Base-by-base conservation (phyloP, 2,329 filamentous ascomycete species). In the Leptodontidium sp. region DNA sequence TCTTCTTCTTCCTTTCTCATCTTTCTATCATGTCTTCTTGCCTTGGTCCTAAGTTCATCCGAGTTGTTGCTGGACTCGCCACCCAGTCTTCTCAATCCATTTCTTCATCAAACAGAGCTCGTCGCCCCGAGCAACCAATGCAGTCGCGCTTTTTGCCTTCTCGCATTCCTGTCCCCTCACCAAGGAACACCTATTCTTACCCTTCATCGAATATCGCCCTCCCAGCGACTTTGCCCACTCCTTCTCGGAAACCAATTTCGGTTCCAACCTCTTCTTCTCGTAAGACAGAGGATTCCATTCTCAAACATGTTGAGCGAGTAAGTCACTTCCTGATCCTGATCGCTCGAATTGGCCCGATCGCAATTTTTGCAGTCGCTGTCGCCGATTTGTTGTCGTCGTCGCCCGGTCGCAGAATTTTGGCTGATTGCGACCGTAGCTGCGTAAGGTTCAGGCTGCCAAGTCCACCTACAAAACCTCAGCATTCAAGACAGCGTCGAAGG, bases 231-330 rank as follows among this genome's bases (percentile, higher is more conserved):
- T 32, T 1, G 29, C 21, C 66, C 58, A 61, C 50, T 64, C 43
- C 21, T 62, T 43, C 45, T 21, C 59, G 38, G 15, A 52, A 53
- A 50, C 24, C 40, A 9, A 45, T 66, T 52, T 17, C 49, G 47
- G 40, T 43, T 29, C 45, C 45, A 52, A 15, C 53, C 47, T 65
- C 66, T 65, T 21, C 64, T 63, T 63, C 66, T 53, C 64, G 59
- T 53, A 68, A 68, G 66, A 68, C 62, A 35, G 67, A 61, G 58
- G 43, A n/a, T 24, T 57, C 47, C 4, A 68, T 68, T 49, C 45
- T 65, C 17, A 65, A 65, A 32, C 66, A 68, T 65, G 67, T 68
- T 52, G 67, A 68, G 38, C 63, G 67, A 65, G 67, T 68, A 65
- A 68, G 67, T 68, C 38, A 2, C 50, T 47, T 32, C 29, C 29